A percentile compares a stretch with the other conserved stretches of the same genome.
These are phyloP conservation scores for Didymella keratinophila DNA, from an alignment of 2,329 filamentous ascomycete genomes.

Conservation along the genomic window DNA sequence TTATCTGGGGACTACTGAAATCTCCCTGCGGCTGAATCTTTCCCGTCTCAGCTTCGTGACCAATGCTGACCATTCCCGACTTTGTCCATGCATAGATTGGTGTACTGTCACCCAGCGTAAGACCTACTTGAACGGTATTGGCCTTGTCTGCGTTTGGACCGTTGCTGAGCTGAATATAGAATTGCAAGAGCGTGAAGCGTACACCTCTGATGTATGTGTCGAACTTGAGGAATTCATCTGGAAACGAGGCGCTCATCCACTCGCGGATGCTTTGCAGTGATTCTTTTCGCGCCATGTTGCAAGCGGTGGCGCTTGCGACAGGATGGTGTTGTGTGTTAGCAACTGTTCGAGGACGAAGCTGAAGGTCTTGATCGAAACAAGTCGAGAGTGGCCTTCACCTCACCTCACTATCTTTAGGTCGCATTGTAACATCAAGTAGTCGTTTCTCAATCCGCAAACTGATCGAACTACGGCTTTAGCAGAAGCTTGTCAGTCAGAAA, in stretches of 20 bases:
- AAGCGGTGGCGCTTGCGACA: not conserved
- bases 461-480: no score
- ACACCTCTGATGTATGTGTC: not conserved
- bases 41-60: not conserved
- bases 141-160: not conserved
- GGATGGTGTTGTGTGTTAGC: not conserved
- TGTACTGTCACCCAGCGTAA: not conserved
- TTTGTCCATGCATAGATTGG: not conserved
- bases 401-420: not conserved
- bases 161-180: not conserved
- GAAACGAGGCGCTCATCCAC: not conserved
- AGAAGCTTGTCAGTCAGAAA: no score
- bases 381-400: not conserved
- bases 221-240: not conserved
- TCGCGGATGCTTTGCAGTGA: not conserved
- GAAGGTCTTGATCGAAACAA: not conserved
- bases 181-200: not conserved
- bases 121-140: not conserved
- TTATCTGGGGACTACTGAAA: not conserved
- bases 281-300: not conserved
- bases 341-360: not conserved
- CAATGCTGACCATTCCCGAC: not conserved
- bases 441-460: no score
- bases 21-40: not conserved
- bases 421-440: not conserved